These are phyloP conservation scores for Usnea hakonensis DNA, from an alignment of 495 filamentous ascomycete genomes.

Conservation along the genomic window DNA sequence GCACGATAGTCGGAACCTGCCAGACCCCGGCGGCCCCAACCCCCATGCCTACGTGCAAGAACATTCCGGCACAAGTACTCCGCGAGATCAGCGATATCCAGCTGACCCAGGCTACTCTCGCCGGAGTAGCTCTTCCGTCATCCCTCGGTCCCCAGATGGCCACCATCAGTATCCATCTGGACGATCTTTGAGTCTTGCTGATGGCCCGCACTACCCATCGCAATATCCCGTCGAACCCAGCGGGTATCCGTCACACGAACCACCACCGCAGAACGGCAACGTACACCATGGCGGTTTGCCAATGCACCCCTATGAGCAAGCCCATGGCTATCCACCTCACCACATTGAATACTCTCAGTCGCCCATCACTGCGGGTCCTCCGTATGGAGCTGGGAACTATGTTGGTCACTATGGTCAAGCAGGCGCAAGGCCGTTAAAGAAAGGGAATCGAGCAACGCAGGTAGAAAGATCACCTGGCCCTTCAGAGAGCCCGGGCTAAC, in stretches of 20 bases:
- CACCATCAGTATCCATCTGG: constrained; percentile 18
- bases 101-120: constrained; percentile 22
- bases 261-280: constrained; percentile 20
- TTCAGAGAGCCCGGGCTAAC: constrained; percentile 7
- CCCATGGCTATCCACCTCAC: constrained; percentile 13
- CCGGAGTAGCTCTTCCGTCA: constrained; percentile 21
- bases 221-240: constrained; percentile 20
- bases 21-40: constrained; percentile 20
- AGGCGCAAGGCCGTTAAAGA: constrained; percentile 19
- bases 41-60: constrained; percentile 24
- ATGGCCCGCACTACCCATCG: constrained; percentile 23
- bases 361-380: constrained; percentile 21
- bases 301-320: constrained; percentile 22
- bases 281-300: constrained; percentile 21
- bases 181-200: constrained; percentile 21
- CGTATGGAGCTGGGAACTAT: constrained; percentile 18
- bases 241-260: constrained; percentile 21
- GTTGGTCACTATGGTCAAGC: constrained; percentile 11
- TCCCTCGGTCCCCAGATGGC: constrained; percentile 22
- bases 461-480: constrained; percentile 1
- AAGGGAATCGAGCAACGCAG: constrained; percentile 25
- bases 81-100: constrained; percentile 23
- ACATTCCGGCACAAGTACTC: constrained; percentile 26
- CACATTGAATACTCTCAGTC: constrained; percentile 21
- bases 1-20: constrained; percentile 21